Conservation (phyloP, 2,329 filamentous ascomycete species). For the Aspergillus fischeri region DNA sequence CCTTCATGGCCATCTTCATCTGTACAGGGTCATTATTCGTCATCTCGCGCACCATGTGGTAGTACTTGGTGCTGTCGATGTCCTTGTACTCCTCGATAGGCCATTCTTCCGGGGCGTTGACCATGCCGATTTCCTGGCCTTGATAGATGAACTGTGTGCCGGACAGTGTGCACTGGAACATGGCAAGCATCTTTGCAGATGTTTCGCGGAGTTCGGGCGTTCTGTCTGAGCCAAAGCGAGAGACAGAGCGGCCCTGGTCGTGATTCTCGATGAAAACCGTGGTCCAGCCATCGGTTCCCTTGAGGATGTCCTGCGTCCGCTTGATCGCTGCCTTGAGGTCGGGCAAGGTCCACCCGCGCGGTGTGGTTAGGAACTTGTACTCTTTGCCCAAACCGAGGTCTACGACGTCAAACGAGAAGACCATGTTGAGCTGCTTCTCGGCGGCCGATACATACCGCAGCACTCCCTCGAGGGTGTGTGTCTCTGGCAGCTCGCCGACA, state of each 20-base stretch:
- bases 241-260: slow-evolving; percentile 58
- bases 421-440: slow-evolving; percentile 64
- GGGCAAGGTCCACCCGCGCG: slow-evolving; percentile 41
- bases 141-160: slow-evolving; percentile 65
- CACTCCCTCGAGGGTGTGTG: slow-evolving; percentile 51
- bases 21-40: slow-evolving; percentile 38
- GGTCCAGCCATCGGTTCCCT: slow-evolving; percentile 58
- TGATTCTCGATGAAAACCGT: slow-evolving; percentile 63
- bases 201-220: slow-evolving; percentile 48
- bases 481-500: slow-evolving; percentile 57
- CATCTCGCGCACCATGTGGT: slow-evolving; percentile 42
- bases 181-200: slow-evolving; percentile 57
- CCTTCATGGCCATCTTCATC: slow-evolving; percentile 43
- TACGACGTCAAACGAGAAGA: slow-evolving; percentile 67
- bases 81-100: slow-evolving; percentile 64
- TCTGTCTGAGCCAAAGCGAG: slow-evolving; percentile 49
- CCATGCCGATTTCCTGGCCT: slow-evolving; percentile 65
- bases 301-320: slow-evolving; percentile 57
- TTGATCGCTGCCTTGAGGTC: slow-evolving; percentile 50
- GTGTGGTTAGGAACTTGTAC: slow-evolving; percentile 53
- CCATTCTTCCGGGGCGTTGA: slow-evolving; percentile 59
- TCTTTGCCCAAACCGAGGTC: slow-evolving; percentile 51
- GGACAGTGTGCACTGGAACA: slow-evolving; percentile 52
- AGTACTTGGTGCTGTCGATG: slow-evolving; percentile 56
- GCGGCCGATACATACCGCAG: slow-evolving; percentile 50